Conservation (phyloP, 1,139 yeast genomes). For the Taphrina deformans region DNA sequence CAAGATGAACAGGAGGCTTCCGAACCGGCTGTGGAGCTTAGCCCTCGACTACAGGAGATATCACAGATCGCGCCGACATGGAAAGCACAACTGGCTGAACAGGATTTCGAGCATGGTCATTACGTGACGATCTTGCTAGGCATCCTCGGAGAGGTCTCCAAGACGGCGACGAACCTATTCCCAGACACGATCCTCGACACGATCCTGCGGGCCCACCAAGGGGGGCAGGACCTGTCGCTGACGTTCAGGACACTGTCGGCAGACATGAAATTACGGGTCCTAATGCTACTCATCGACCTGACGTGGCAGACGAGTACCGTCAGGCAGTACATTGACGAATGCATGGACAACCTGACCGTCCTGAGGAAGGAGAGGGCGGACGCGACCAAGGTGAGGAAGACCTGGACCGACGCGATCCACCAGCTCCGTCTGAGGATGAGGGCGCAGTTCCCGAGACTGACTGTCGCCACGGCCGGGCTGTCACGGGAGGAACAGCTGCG, state of each 20-base stretch:
- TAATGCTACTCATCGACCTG: conserved; percentile 60
- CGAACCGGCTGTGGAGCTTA: conserved; percentile 34
- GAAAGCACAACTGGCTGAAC: conserved; percentile 72
- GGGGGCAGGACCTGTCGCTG: conserved; percentile 52
- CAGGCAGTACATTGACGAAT: conserved; percentile 65
- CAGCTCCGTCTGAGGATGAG: conserved; percentile 17
- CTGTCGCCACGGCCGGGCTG: not conserved
- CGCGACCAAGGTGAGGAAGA: conserved; percentile 61
- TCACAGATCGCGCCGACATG: conserved; percentile 50
- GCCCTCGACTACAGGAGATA: not conserved
- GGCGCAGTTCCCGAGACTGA: conserved; percentile 18
- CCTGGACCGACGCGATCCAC: conserved; percentile 35
- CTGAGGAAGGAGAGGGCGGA: conserved; percentile 71
- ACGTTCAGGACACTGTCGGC: conserved; percentile 54
- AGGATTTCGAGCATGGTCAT: conserved; percentile 77
- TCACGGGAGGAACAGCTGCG: conserved; percentile 16
- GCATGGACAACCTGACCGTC: conserved; percentile 63
- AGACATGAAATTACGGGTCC: conserved; percentile 54
- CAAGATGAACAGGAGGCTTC: conserved; percentile 40
- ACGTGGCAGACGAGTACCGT: conserved; percentile 61
- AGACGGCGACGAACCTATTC: conserved; percentile 49
- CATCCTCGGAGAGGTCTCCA: conserved; percentile 51
- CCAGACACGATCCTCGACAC: conserved; percentile 60
- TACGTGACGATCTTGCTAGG: conserved; percentile 83
- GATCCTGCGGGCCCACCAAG: not conserved